A percentile compares a stretch with the other conserved stretches of the same genome.
Conservation (phyloP, 2,329 filamentous ascomycete genomes). For the Pseudogymnoascus sp. region DNA sequence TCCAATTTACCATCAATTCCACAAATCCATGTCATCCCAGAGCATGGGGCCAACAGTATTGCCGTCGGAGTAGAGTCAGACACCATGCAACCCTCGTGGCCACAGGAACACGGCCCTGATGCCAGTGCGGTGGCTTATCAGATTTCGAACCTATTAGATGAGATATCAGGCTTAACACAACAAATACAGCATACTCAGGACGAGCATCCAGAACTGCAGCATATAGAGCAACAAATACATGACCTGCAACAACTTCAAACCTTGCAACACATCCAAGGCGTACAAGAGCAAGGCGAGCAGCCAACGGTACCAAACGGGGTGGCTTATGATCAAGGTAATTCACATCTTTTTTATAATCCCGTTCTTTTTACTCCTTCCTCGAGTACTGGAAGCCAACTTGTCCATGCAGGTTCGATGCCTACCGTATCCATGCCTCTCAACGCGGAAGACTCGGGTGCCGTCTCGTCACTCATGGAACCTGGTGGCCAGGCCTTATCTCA, state of each 20-base stretch:
- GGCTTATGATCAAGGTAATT: slow-evolving; percentile 22
- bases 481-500: background rate
- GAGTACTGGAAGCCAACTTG: slow-evolving; percentile 2
- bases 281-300: slow-evolving; percentile 18
- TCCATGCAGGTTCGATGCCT: slow-evolving; percentile 12
- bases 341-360: slow-evolving; percentile 19
- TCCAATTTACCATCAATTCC: background rate
- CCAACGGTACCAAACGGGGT: slow-evolving; percentile 17
- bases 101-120: background rate
- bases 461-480: background rate
- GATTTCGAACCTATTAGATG: slow-evolving; percentile 17
- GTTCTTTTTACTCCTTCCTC: background rate
- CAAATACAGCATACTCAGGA: slow-evolving; percentile 25
- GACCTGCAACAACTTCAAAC: background rate
- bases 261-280: slow-evolving; percentile 14
- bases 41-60: background rate
- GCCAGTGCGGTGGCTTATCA: background rate
- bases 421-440: background rate
- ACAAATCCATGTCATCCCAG: background rate
- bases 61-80: background rate
- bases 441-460: background rate
- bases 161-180: slow-evolving; percentile 23
- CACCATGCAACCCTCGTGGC: background rate
- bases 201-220: background rate
- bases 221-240: background rate